Evolutionary conservation across 164 flowering plant genomes (phyloP), one percentile per base, ranked within the genome.

Genomic region (Magnolia changhungtana): DNA sequence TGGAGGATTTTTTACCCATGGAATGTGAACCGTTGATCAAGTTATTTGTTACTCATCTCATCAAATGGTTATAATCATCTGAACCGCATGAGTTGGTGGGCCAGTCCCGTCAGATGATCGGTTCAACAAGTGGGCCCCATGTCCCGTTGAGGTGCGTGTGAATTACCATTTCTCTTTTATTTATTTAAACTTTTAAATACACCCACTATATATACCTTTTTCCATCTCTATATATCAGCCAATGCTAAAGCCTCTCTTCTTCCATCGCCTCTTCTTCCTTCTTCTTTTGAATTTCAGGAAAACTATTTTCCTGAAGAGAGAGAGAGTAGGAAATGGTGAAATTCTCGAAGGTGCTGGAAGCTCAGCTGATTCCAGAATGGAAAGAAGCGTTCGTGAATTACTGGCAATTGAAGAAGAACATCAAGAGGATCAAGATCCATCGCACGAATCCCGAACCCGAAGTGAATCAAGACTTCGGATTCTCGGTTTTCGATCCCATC

Each of bases 311-410:
- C 29, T 21, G 27, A 21, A 23, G 70, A 29, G 4, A 31, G 71
- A 27, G 61, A 11, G 61, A 74, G 55, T 27, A 20, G 13, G 63
- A 80, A 81, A 94, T 94, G 98, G 98, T 92, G 84, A 94, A 94
- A 87, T 94, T 94, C 82, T 94, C 98, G 2, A 94, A 94, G 81
- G 90, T 92, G 81, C 90, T 94, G 1, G 94, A 94, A 80, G 98
- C 98, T 72, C 98, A 91, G 68, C 86, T 94, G 10, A 94, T 94
- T n/a, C 98, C 98, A 1, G 97, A 94, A 78, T 94, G 98, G 98
- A 91, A 87, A 55, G 97, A 92, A 7, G 92, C 92, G 0, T 94
- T 89, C 23, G 97, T 92, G 9, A 90, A 92, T 76, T 94, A 94
- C 78, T 85, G 97, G 91, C 92, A 86, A 24, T 86, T 94, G 63